phyloP scores from a whole-genome alignment of 345 rosid genomes.

The Ceriops tagal region DNA sequence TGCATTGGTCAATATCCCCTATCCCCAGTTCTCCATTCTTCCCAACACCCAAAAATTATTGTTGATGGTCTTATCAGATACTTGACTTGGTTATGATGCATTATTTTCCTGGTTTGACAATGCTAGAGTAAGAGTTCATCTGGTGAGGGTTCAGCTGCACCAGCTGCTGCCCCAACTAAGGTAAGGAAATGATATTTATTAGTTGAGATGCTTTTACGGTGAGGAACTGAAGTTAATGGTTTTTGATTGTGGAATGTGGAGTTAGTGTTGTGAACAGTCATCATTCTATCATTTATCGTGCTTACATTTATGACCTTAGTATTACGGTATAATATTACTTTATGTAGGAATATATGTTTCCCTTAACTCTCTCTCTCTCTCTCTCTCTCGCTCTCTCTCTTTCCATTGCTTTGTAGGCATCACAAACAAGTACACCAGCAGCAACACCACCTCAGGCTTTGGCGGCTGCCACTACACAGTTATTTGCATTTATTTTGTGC shows the following conservation, averaged over 20 bases:
- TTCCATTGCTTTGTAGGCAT: constrained; percentile 35
- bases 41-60: not conserved
- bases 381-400: not conserved
- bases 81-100: not conserved
- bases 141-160: constrained; percentile 50
- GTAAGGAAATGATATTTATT: constrained; percentile 19
- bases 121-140: constrained; percentile 58
- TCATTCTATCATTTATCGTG: too few species aligned
- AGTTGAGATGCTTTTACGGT: not conserved
- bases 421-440: constrained; percentile 40
- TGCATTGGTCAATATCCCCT: not conserved
- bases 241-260: not conserved
- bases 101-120: constrained; percentile 10
- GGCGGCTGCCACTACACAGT: constrained; percentile 29
- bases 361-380: not conserved
- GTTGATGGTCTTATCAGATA: not conserved
- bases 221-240: not conserved
- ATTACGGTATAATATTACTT: too few species aligned
- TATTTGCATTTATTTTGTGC: not conserved
- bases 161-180: constrained; percentile 47
- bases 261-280: not conserved
- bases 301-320: too few species aligned
- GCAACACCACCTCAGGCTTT: constrained; percentile 44
- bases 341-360: not conserved
- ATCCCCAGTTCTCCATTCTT: not conserved